Base-by-base conservation (phyloP, 164 flowering plant genomes). In the Amborella trichopoda region DNA sequence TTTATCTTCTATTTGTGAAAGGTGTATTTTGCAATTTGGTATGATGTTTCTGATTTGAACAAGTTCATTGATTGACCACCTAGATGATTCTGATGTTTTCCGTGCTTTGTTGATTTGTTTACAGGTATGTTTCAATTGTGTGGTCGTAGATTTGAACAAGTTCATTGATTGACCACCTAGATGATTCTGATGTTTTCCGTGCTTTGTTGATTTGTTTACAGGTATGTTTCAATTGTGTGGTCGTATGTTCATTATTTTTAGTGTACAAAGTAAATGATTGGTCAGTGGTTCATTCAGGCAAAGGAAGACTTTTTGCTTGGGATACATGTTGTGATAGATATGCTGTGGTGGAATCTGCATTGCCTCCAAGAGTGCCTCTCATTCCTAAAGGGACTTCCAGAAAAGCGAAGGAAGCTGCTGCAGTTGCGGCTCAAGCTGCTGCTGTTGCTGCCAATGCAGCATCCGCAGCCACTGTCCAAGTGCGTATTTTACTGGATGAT, bases 351-450 rank as follows among this genome's bases (percentile, higher is more conserved):
- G 99, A 87, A 57, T 79, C 96, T 67, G 77, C 77, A 17, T 55
- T 78, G 49, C 61, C 83, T 34, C 86, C 88, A 25, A 79, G 95
- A 69, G 67, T 91, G 47, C 99, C 94, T 20, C 41, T 82, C 55
- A 66, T 78, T 33, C 81, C 81, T 5, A 91, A 91, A 61, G 86
- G 87, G n/a, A 67, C 85, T 44, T n/a, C n/a, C n/a, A 84, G 95
- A 55, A 87, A 70, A 70, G 96, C 99, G 26, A 84, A 81, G 64
- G 99, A 91, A 73, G 96, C 96, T 51, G 99, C 99, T 45, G 95
- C 90, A 4, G 94, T 88, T 27, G 94, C 96, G 28, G 95, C 90
- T 41, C 85, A 76, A 70, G 94, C 94, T 28, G 91, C 85, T 12
- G 94, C 93, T 1, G 99, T 95, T 11, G 95, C 93, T 51, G 95